These are phyloP conservation scores for Suillus subaureus DNA, from an alignment of 768 basidiomycete species.

Conservation along the genomic window DNA sequence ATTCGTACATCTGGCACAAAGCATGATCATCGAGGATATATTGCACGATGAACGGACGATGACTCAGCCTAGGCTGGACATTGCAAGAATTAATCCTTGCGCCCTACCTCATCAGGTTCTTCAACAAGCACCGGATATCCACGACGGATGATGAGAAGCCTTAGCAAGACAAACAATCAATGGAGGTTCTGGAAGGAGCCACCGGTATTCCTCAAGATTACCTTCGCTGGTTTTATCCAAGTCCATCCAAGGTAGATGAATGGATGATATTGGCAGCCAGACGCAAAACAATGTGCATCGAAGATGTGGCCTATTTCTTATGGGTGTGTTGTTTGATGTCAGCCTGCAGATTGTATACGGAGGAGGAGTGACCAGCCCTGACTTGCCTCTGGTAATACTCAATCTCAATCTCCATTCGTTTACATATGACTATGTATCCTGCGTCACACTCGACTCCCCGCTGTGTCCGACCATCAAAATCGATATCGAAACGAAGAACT, in stretches of 20 bases:
- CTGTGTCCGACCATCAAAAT: background rate
- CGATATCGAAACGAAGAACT: background rate
- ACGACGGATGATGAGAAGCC: background rate
- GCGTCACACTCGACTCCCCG: background rate
- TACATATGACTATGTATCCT: background rate
- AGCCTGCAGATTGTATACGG: slow-evolving; percentile 15
- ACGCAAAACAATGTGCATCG: slow-evolving; percentile 17
- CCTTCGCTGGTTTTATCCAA: background rate
- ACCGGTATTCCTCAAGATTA: background rate
- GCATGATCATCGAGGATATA: slow-evolving; percentile 11
- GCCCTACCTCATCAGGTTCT: slow-evolving; percentile 28
- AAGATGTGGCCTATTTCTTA: slow-evolving; percentile 20
- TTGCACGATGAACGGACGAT: slow-evolving; percentile 17
- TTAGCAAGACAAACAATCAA: background rate
- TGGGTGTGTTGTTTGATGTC: slow-evolving; percentile 18
- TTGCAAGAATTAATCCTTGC: slow-evolving; percentile 31
- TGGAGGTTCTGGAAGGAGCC: background rate
- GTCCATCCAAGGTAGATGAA: background rate
- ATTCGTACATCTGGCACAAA: slow-evolving; percentile 28
- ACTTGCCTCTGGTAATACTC: background rate
- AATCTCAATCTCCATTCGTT: background rate
- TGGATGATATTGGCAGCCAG: slow-evolving; percentile 18
- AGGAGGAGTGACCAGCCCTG: background rate
- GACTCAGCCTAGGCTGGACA: slow-evolving; percentile 12
- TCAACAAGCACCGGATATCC: slow-evolving; percentile 17